These are phyloP conservation scores for Leptodontidium sp. DNA, from an alignment of 2,329 filamentous ascomycete genomes.

Conservation along the genomic window DNA sequence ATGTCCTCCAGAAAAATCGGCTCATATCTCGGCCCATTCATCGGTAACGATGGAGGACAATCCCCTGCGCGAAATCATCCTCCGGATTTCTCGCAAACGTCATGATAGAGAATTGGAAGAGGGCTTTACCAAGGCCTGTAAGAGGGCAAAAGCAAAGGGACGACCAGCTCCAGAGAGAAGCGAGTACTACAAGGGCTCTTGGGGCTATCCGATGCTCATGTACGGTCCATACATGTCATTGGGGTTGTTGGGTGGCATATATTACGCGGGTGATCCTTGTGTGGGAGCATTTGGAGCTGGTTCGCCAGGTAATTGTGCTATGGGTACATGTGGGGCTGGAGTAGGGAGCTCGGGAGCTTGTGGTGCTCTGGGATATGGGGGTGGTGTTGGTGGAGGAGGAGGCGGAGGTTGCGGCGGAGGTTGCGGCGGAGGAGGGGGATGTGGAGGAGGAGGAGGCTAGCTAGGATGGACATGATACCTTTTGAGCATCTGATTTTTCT, in stretches of 20 bases:
- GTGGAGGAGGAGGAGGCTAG: neutral
- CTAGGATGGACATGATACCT: conserved; percentile 10
- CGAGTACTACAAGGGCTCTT: conserved; percentile 53
- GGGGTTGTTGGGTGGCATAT: conserved; percentile 54
- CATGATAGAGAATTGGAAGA: conserved; percentile 56
- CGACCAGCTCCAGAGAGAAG: conserved; percentile 56
- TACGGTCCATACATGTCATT: conserved; percentile 56
- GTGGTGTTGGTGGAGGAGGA: conserved; percentile 34
- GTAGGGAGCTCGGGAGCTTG: conserved; percentile 45
- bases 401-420: neutral
- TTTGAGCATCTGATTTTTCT: neutral
- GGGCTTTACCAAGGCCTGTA: conserved; percentile 63
- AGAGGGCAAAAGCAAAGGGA: conserved; percentile 59
- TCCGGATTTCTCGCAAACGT: conserved; percentile 41
- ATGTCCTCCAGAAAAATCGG: conserved; percentile 63
- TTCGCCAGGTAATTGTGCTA: conserved; percentile 52
- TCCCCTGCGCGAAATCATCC: conserved; percentile 39
- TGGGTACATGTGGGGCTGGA: conserved; percentile 57
- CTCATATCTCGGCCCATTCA: conserved; percentile 79
- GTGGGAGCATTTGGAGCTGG: conserved; percentile 48
- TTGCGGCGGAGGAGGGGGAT: conserved; percentile 28
- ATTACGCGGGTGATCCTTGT: conserved; percentile 55
- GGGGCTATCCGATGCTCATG: conserved; percentile 61
- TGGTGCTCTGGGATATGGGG: conserved; percentile 46
- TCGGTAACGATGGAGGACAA: conserved; percentile 56